These are phyloP conservation scores for Endocladia muricata DNA, from an alignment of 31 red algal genomes.

Conservation along the genomic window DNA sequence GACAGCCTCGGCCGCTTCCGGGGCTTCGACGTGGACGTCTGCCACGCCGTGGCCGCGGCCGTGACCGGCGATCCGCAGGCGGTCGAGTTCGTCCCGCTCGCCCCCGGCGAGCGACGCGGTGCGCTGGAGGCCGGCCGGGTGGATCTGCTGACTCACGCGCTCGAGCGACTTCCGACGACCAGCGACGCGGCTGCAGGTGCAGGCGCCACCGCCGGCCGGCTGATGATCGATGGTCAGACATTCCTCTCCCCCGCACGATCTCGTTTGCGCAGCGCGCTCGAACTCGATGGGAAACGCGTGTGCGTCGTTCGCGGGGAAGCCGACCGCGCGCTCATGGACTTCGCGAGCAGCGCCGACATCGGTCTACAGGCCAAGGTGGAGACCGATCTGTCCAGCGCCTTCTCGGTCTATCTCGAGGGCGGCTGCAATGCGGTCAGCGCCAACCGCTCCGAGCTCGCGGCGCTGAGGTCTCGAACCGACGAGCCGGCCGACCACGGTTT, in stretches of 20 bases:
- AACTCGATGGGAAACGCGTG: not conserved
- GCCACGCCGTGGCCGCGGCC: not conserved
- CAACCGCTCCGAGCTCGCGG: not conserved
- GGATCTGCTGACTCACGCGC: not conserved
- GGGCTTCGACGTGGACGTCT: constrained; percentile 3
- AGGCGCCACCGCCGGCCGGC: not conserved
- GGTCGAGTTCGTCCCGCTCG: not conserved
- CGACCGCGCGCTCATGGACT: not conserved
- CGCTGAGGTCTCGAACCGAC: not conserved
- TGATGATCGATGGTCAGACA: not conserved
- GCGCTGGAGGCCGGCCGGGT: not conserved
- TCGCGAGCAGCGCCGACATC: not conserved
- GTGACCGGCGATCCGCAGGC: not conserved
- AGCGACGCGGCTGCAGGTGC: not conserved
- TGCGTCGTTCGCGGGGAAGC: not conserved
- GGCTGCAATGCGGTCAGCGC: not conserved
- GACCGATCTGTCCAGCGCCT: not conserved
- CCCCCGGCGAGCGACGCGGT: not conserved
- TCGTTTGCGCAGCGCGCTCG: not conserved
- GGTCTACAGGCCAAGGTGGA: not conserved
- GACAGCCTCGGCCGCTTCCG: not conserved
- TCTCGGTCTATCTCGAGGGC: not conserved
- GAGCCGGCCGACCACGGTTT: not conserved
- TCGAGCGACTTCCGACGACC: not conserved
- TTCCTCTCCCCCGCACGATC: not conserved